Evolutionary conservation across 2,329 filamentous ascomycete species (phyloP).

Genomic region (Zelopaecilomyces penicillatus): DNA sequence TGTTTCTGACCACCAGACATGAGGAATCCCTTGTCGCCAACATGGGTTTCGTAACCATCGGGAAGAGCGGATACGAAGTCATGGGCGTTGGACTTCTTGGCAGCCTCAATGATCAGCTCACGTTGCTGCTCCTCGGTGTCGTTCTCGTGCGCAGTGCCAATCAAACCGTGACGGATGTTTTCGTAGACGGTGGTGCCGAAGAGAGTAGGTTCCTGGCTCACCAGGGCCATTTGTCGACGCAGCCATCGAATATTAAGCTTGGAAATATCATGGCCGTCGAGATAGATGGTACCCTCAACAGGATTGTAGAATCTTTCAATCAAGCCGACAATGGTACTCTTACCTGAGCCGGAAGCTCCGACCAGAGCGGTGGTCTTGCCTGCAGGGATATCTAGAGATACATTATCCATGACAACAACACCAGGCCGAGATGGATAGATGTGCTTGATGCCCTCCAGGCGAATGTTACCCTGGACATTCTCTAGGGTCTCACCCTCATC

Average conservation of each 20-base stretch:
- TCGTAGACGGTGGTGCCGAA: constrained; percentile 84
- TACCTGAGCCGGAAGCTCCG: constrained; percentile 88
- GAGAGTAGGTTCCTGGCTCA: constrained; percentile 86
- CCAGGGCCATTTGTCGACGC: constrained; percentile 82
- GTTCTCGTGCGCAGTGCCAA: constrained; percentile 68
- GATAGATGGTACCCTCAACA: constrained; percentile 64
- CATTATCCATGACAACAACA: constrained; percentile 77
- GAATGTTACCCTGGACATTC: constrained; percentile 65
- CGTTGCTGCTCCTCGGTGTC: constrained; percentile 58
- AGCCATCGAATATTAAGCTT: constrained; percentile 83
- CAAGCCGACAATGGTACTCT: constrained; percentile 87
- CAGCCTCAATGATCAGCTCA: constrained; percentile 68
- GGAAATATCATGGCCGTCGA: constrained; percentile 77
- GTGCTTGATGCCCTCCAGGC: constrained; percentile 76
- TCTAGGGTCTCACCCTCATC: constrained; percentile 65
- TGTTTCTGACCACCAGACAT: constrained; percentile 95
- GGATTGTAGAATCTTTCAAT: constrained; percentile 93
- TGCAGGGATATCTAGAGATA: constrained; percentile 71
- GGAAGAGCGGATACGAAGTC: constrained; percentile 79
- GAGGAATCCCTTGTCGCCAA: constrained; percentile 90
- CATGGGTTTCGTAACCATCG: constrained; percentile 85
- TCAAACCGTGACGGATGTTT: constrained; percentile 85
- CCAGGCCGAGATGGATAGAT: constrained; percentile 92
- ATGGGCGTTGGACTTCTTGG: constrained; percentile 87
- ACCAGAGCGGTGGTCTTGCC: constrained; percentile 91